Evolutionary conservation across 2,329 filamentous ascomycete genomes (phyloP), one percentile per base, ranked within the genome.

Genomic region (Pseudogymnoascus sp.): DNA sequence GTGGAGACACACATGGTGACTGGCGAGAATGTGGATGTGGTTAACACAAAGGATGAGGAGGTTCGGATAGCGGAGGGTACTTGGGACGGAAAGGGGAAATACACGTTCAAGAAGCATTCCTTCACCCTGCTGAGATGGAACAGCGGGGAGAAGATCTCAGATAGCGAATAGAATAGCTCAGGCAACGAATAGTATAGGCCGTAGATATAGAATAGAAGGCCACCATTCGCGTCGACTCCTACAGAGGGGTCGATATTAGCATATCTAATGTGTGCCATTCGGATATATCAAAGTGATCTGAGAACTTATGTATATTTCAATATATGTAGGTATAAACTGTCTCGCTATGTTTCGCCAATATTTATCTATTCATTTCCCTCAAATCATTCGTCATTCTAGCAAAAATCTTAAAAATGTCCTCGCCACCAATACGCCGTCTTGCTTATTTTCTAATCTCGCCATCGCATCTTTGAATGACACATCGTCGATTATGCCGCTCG

Each of bases 381-480:
- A 5, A 15, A 15, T 12, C 7, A 4, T 3, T 37, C 4, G 1
- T 38, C 21, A 35, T 21, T 90, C 85, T 55, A 83, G 74, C 67
- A 95, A 71, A 66, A 97, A 96, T 45, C 79, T 82, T 68, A 96
- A 70, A 70, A 96, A 95, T 0, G 83, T 85, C 63, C 80, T 77
- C 0, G 84, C 86, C 59, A 96, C 84, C 2, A 77, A 74, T n/a
- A 94, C 77, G 1, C 92, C 92, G 71, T 96, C 91, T 64, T 96
- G 90, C 59, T 82, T 76, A 33, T 83, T 77, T 7, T 75, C 75
- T 2, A 86, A 86, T 62, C 89, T 81, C 6, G 73, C 74, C 70
- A 92, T 81, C 23, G 82, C 89, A 66, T 89, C 86, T 60, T 82
- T 73, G 65, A 82, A 92, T 62, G 86, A 73, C 15, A 82, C 82